These are phyloP conservation scores for Monosporozyma solicola DNA, from an alignment of 805 yeast species.

Conservation along the genomic window DNA sequence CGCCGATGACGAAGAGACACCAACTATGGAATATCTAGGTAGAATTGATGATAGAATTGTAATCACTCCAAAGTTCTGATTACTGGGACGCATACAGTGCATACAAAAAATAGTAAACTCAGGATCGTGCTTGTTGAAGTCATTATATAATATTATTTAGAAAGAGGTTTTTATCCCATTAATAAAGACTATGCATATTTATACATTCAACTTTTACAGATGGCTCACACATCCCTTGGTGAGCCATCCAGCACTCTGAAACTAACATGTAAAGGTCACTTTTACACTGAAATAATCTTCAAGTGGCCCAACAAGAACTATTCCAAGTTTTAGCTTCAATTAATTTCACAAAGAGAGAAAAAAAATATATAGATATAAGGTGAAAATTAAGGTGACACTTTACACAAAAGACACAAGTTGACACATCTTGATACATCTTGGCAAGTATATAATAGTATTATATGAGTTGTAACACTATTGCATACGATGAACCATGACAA, in stretches of 20 bases:
- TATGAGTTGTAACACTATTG: background rate
- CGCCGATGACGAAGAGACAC: conserved; percentile 31
- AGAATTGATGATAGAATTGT: conserved; percentile 47
- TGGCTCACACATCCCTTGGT: background rate
- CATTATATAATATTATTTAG: background rate
- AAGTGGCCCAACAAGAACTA: background rate
- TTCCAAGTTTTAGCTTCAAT: background rate
- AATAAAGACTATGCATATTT: background rate
- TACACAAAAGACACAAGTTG: background rate
- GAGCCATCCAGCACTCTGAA: background rate
- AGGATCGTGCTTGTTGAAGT: background rate
- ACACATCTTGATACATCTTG: no score
- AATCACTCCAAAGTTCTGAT: conserved; percentile 43
- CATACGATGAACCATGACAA: background rate
- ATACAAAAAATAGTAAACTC: background rate
- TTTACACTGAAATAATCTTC: background rate
- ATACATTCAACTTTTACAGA: background rate
- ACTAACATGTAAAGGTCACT: no score
- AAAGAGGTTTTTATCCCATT: background rate
- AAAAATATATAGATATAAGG: background rate
- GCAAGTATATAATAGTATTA: no score
- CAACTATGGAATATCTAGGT: conserved; percentile 43
- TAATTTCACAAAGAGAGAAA: background rate
- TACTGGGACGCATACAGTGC: background rate
- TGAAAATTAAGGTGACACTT: background rate